A percentile compares a stretch with the other conserved stretches of the same genome.
These are phyloP conservation scores for Cymbidium sinense DNA, from an alignment of 106 monocot species.

Conservation along the genomic window DNA sequence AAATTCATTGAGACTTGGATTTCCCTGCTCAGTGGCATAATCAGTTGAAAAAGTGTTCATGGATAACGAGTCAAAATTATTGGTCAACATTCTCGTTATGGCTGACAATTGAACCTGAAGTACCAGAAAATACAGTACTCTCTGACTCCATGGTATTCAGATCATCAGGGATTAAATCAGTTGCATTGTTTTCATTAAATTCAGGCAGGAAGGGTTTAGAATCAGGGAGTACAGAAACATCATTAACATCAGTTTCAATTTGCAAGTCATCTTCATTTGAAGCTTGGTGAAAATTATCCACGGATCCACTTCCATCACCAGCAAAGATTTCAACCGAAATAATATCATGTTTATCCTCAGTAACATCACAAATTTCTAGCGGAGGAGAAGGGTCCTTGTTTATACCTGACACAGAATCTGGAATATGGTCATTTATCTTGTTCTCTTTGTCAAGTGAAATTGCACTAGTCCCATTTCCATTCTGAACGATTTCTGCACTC, in stretches of 20 bases:
- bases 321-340: constrained; percentile 7
- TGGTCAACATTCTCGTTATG: constrained; percentile 1
- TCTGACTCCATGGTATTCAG: constrained; percentile 16
- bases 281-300: constrained; percentile 14
- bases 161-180: constrained; percentile 10
- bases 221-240: constrained; percentile 9
- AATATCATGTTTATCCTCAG: constrained; percentile 18
- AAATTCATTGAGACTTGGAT: constrained; percentile 14
- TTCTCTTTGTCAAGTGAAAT: constrained; percentile 12
- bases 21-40: constrained; percentile 8
- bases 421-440: constrained; percentile 5
- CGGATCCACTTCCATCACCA: constrained; percentile 5
- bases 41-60: constrained; percentile 14
- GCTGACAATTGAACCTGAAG: constrained; percentile 5
- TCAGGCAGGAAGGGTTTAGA: constrained; percentile 9
- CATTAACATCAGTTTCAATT: constrained; percentile 16
- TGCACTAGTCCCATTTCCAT: constrained; percentile 9
- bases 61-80: constrained; percentile 10
- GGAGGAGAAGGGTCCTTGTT: constrained; percentile 19
- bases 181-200: constrained; percentile 11
- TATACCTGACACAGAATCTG: constrained; percentile 35
- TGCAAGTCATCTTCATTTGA: constrained; percentile 19
- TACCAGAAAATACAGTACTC: constrained; percentile 8
- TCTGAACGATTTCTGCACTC: constrained; percentile 18
- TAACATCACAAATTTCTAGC: constrained; percentile 27